Percentiles rank a stretch among this genome's conserved stretches.
Conservation (phyloP, 2,329 filamentous ascomycete genomes). For the Macrophomina tecta region DNA sequence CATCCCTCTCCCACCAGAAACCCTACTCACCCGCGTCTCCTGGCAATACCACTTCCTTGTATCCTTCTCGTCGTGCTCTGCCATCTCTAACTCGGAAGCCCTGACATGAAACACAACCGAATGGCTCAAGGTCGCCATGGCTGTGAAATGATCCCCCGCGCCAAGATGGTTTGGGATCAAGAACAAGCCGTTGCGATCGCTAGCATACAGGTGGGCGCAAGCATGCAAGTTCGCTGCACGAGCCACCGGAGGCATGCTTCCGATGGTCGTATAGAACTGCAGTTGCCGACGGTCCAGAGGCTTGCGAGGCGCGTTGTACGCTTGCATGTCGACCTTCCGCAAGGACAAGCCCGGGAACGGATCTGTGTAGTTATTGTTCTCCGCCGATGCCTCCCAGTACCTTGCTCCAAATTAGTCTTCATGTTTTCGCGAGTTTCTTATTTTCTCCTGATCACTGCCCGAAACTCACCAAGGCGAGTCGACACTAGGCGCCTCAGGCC, state of each 20-base stretch:
- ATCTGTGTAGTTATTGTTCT: conserved; percentile 46
- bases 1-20: conserved; percentile 37
- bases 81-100: conserved; percentile 36
- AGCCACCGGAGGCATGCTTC: conserved; percentile 39
- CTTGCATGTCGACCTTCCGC: conserved; percentile 59
- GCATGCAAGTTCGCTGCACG: conserved; percentile 59
- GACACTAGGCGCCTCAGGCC: conserved; percentile 42
- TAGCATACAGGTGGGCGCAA: conserved; percentile 63
- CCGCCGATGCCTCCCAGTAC: conserved; percentile 39
- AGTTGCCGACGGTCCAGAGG: conserved; percentile 45
- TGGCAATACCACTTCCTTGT: conserved; percentile 43
- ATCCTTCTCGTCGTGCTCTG: conserved; percentile 35
- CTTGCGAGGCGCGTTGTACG: conserved; percentile 50
- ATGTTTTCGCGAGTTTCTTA: neutral
- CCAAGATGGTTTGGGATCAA: conserved; percentile 55
- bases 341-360: conserved; percentile 54
- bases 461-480: conserved; percentile 41
- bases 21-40: conserved; percentile 38
- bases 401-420: conserved; percentile 35
- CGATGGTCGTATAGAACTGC: conserved; percentile 42
- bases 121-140: conserved; percentile 42
- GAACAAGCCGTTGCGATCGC: conserved; percentile 62
- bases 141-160: conserved; percentile 35
- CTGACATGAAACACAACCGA: conserved; percentile 44
- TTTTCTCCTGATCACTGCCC: neutral